phyloP scores from a whole-genome alignment of 2,329 filamentous ascomycete genomes.

The Colletotrichum chrysophilum region DNA sequence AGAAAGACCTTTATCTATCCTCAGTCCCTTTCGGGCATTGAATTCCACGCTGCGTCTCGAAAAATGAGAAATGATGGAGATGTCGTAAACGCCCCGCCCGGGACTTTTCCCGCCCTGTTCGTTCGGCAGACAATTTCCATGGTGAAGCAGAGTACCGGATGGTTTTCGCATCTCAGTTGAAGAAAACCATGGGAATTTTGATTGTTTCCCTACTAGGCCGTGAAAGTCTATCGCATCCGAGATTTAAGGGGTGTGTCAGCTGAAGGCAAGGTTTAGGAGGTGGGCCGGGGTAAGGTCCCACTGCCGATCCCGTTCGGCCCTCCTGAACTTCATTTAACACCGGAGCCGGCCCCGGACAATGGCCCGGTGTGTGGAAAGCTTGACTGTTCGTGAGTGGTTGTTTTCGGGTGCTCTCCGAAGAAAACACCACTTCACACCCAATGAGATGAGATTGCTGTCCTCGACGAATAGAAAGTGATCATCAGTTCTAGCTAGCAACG shows the following conservation, averaged over 20 bases:
- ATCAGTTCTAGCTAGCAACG: neutral
- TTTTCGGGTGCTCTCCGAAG: neutral
- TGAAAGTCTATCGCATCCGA: neutral
- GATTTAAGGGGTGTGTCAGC: slow-evolving; percentile 8
- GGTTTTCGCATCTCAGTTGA: neutral
- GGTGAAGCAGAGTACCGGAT: neutral
- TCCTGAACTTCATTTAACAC: neutral
- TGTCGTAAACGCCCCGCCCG: neutral
- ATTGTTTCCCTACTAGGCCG: neutral
- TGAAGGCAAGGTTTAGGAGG: neutral
- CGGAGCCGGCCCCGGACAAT: neutral
- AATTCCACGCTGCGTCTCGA: neutral
- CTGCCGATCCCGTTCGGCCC: neutral
- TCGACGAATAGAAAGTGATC: rapidly evolving
- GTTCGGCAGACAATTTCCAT: neutral
- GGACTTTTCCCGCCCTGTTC: neutral
- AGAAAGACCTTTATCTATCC: neutral
- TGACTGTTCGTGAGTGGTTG: rapidly evolving
- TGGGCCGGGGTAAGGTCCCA: neutral
- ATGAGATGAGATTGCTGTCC: rapidly evolving
- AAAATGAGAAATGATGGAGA: neutral
- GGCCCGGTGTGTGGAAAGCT: neutral
- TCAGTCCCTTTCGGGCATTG: neutral
- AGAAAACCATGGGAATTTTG: neutral
- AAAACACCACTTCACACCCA: rapidly evolving